Base-by-base conservation (phyloP, 805 yeast genomes). In the Vanderwaltozyma verrucispora region DNA sequence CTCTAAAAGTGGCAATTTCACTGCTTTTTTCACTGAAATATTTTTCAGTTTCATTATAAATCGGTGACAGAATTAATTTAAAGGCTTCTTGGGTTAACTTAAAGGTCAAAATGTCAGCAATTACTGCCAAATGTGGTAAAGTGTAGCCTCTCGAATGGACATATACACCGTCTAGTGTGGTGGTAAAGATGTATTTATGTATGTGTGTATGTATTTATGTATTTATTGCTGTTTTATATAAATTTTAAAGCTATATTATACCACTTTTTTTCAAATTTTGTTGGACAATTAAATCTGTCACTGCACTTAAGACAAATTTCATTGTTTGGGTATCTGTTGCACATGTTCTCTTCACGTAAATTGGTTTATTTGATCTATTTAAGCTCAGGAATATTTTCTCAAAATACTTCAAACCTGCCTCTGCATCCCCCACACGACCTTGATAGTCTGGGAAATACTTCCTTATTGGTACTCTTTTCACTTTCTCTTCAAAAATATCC, bases 271-370 rank as follows among this genome's bases (percentile, higher is more conserved):
- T 75, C 56, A 89, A 61, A 54, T 83, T 88, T 50, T 82, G 82
- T 54, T 83, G 89, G 23, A 89, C 74, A 33, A 92, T 74, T 74
- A 86, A 70, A 62, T 92, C 97, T 1, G 96, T 86, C 8, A 87
- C 95, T 0, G 97, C 96, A 4, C 83, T 74, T 39, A 92, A 68
- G 14, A 92, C 96, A 53, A 88, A 89, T 52, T 74, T 72, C 95
- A 92, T 92, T 21, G 87, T 74, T 38, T 74, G 68, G 0, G 94
- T 75, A 57, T 92, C 97, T 0, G 98, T 92, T 0, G 98, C 98
- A 63, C 96, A 87, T 1, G 98, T 92, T 46, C 87, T 67, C 62
- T 87, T 96, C 17, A 85, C 81, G 55, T 92, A 92, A 24, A 92
- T 72, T n/a, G 87, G 89, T 33, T 74, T 70, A 24, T 75, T 71